Evolutionary conservation across 495 filamentous ascomycete species (phyloP), one percentile per base, ranked within the genome.

Genomic region (Glonium stellatum): DNA sequence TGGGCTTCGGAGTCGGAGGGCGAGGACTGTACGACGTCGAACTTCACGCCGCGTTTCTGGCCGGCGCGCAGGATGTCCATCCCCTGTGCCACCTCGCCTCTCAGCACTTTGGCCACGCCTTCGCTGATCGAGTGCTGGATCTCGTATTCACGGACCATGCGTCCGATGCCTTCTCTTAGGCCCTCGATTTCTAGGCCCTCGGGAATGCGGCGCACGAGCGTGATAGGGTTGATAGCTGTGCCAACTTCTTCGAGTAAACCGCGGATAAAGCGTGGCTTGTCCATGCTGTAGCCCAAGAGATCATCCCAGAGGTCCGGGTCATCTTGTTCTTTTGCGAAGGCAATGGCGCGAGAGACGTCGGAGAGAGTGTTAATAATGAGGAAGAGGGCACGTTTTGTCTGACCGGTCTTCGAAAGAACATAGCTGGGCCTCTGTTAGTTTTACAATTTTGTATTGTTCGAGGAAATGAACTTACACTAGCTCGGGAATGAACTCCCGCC

Each of bases 281-380:
- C 89, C 95, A 98, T 97, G 22, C 84, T 87, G 75, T 97, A 97
- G 59, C 91, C 82, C 21, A 98, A 83, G 10, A 98, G 80, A 67
- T 98, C 93, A 62, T 95, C 86, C 93, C 93, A 98, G 0, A 98
- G 80, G 64, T 92, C 88, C 0, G 84, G 82, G 60, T 97, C 92
- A 59, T 91, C 82, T 70, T 96, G 91, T 49, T 89, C 85, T 72
- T 96, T 96, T 51, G 91, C 90, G 62, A 97, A 98, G 8, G 86
- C 80, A 62, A 98, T 97, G 48, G 93, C 93, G 59, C 90, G 88
- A 4, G 84, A 87, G 46, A 97, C 90, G 66, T 97, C 91, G 57
- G 82, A 82, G 5, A 98, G 78, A 9, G 87, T 84, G 60, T 92
- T 88, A 67, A 97, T 91, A 62, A 98, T 97, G 49, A 97, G 81